Base-by-base conservation (phyloP, 148 eudicot genomes). In the Arbutus unedo region DNA sequence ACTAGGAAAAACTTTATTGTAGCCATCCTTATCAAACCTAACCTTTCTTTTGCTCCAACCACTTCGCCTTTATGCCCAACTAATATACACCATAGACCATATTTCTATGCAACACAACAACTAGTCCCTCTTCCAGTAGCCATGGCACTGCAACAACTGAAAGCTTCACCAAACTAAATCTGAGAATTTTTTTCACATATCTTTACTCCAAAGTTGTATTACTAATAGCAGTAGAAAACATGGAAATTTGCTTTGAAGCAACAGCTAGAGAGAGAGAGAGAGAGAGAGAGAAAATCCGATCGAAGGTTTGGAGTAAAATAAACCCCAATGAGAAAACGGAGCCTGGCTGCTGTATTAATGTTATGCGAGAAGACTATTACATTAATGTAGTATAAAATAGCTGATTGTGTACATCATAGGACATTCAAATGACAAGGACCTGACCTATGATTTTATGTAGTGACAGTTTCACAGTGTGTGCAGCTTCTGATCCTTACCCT, bases 401-500 rank as follows among this genome's bases (percentile, higher is more conserved):
- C 56, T 53, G 49, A 77, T 57, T 79, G 80, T 83, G 21, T 76
- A 86, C 86, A 83, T 41, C 19, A 44, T 48, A 0, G 15, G 3
- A n/a, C 16, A 18, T 53, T 53, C 2, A 72, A 54, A 79, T 49
- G 44, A 55, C 16, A 14, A 25, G 77, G 76, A 75, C 25, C 77
- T 77, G 74, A 53, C 77, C 38, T 31, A 31, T 31, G 38, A 31
- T 31, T 85, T 86, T 81, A 91, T 25, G 80, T 80, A 45, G 90
- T 85, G 53, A 89, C 78, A 64, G 93, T 78, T 84, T 93, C 96
- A 66, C 82, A 53, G 0, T 83, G 81, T 53, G 82, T 85, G 88
- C 96, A 92, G 50, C 86, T 88, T 86, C 95, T 86, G 41, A 93
- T 83, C 74, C 68, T 83, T 21, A 93, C 90, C 44, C 80, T 81